These are phyloP conservation scores for Saksenaea oblongispora DNA, from an alignment of 371 early-diverging fungal genomes.

Conservation along the genomic window DNA sequence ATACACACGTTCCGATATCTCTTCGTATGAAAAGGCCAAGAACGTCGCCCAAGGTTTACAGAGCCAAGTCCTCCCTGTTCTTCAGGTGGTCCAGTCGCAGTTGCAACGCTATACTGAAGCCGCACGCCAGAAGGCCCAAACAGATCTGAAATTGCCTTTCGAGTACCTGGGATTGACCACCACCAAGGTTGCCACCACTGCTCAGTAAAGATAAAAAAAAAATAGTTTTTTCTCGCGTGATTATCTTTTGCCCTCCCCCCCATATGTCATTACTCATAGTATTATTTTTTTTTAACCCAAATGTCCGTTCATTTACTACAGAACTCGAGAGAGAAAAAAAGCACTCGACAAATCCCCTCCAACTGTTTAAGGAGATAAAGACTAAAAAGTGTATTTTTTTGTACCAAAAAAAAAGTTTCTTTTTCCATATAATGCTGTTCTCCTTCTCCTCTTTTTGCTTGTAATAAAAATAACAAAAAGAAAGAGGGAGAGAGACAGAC, in stretches of 20 bases:
- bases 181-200: not conserved
- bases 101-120: conserved; percentile 27
- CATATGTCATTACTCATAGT: too few species aligned
- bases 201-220: not conserved
- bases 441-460: too few species aligned
- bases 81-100: conserved; percentile 48
- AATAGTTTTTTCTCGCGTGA: not conserved
- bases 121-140: conserved; percentile 20
- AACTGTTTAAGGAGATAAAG: not conserved
- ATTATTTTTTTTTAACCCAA: not conserved
- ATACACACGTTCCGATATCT: conserved; percentile 47
- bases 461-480: too few species aligned
- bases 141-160: conserved; percentile 29
- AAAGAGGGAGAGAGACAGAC: too few species aligned
- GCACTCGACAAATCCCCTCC: not conserved
- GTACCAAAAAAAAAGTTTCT: not conserved
- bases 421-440: too few species aligned
- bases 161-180: conserved; percentile 21
- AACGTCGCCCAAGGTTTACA: conserved; percentile 47
- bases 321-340: not conserved
- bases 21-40: conserved; percentile 52
- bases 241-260: not conserved
- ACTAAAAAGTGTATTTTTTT: not conserved
- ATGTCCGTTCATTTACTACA: not conserved
- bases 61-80: conserved; percentile 55